Evolutionary conservation across 345 rosid species (phyloP), one percentile per base, ranked within the genome.

Genomic region (Barbarea vulgaris): DNA sequence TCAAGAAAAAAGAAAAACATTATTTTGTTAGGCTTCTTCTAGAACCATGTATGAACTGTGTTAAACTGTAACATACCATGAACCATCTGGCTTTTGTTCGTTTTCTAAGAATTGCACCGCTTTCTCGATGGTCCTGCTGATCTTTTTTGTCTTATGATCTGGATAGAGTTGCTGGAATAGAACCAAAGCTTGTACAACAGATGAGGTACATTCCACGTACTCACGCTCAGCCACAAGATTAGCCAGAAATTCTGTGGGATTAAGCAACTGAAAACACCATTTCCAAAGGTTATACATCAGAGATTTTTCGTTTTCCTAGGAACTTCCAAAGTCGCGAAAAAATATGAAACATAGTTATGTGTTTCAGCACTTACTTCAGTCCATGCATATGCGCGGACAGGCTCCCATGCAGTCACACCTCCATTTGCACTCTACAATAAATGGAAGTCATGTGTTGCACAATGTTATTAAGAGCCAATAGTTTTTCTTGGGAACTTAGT

Each of bases 141-240:
- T 84, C 75, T 83, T 87, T 52, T 70, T 67, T 48, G 46, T 75
- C 68, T 72, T 81, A 66, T 87, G 89, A 22, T 56, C 76, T 0
- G 89, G 87, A 62, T 79, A 72, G 4, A 79, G 64, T 79, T 79
- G 73, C 52, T 77, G 79, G 54, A 87, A 83, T 62, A 85, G 33
- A 73, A 59, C 46, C 34, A 75, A 59, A 67, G 73, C 73, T 75
- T 75, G 44, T 4, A 67, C 19, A 48, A 67, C 79, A 34, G 87
- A 44, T 33, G 84, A 59, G n/a, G 88, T 83, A 57, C 88, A 83
- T 73, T 85, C 88, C 24, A 77, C 81, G n/a, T 83, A 83, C 39
- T 84, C 89, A 15, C 74, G 78, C 75, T 85, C 85, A 4, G 65
- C 62, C 54, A 85, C 75, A 28, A 72, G 37, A 78, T 78, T 81